phyloP scores from a whole-genome alignment of 768 basidiomycete species.

The Agrocybe pediades region DNA sequence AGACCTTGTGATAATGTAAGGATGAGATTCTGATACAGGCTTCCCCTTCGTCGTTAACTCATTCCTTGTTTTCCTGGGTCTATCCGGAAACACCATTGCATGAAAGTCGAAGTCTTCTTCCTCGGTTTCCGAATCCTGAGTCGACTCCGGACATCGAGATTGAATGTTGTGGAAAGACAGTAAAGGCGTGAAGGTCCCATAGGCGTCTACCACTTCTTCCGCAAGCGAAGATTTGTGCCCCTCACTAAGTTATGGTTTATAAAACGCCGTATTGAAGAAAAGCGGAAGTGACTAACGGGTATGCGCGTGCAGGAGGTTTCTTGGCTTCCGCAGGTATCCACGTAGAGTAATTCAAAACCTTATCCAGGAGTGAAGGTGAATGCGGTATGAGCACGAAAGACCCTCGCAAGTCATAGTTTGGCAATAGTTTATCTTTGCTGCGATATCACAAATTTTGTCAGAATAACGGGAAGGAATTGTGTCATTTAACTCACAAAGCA shows the following conservation, averaged over 20 bases:
- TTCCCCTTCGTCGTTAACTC: slow-evolving; percentile 15
- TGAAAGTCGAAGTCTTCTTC: too few relatives aligned
- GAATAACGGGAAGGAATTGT: background rate
- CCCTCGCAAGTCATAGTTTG: slow-evolving; percentile 35
- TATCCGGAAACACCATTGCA: slow-evolving; percentile 11
- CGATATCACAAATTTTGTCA: background rate
- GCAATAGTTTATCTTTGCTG: slow-evolving; percentile 25
- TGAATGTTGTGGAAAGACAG: slow-evolving; percentile 32
- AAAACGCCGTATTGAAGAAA: background rate
- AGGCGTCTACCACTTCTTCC: slow-evolving; percentile 34
- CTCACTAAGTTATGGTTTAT: background rate
- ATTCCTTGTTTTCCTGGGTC: background rate
- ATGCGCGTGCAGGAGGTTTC: slow-evolving; percentile 26
- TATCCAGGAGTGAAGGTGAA: slow-evolving; percentile 28
- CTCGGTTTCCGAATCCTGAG: background rate
- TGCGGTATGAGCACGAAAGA: slow-evolving; percentile 37
- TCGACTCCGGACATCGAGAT: slow-evolving; percentile 17
- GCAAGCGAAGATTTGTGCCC: slow-evolving; percentile 8
- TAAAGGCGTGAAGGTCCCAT: slow-evolving; percentile 33
- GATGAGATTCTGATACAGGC: slow-evolving; percentile 26
- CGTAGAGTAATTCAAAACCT: slow-evolving; percentile 29
- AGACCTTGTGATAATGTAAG: slow-evolving; percentile 38
- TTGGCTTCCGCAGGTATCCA: slow-evolving; percentile 29
- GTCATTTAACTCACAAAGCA: slow-evolving; percentile 27
- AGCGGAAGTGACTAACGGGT: slow-evolving; percentile 24